Conservation (phyloP, 75 land plant species). For the Selaginella tamariscina region DNA sequence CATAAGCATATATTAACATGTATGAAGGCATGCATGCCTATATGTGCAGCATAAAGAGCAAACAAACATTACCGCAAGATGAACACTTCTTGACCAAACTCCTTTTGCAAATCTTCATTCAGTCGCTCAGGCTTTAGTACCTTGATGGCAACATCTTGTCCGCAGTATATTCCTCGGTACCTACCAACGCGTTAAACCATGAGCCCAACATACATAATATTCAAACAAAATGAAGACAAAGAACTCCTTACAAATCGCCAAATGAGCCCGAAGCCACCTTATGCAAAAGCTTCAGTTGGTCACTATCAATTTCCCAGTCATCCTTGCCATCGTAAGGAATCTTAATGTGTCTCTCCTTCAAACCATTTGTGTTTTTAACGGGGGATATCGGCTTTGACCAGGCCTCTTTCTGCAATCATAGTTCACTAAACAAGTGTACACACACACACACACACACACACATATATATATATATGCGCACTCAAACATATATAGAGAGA, state of each 20-base stretch:
- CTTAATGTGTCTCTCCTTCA: constrained; percentile 17
- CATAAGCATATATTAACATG: too few species aligned
- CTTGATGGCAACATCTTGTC: constrained; percentile 72
- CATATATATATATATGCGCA: too few species aligned
- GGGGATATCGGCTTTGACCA: constrained; percentile 27
- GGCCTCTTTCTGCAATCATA: constrained; percentile 36
- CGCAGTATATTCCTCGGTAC: constrained; percentile 52
- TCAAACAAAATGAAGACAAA: background rate
- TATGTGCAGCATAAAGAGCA: background rate
- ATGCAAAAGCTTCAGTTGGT: constrained; percentile 46
- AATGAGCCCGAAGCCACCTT: constrained; percentile 88
- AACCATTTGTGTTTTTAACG: background rate
- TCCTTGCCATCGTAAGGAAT: constrained; percentile 71
- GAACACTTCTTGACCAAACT: constrained; percentile 57
- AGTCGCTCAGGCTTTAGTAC: constrained; percentile 52
- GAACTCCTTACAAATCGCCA: constrained; percentile 88
- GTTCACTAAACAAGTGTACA: background rate
- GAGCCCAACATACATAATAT: too few species aligned
- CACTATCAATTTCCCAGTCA: constrained; percentile 95
- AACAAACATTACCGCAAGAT: constrained; percentile 36
- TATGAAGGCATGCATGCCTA: too few species aligned
- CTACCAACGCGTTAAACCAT: too few species aligned
- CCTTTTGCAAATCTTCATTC: constrained; percentile 35
- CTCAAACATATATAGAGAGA: too few species aligned
- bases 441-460: background rate